phyloP scores from a whole-genome alignment of 2,329 filamentous ascomycete species.

The Xylaria sp. region DNA sequence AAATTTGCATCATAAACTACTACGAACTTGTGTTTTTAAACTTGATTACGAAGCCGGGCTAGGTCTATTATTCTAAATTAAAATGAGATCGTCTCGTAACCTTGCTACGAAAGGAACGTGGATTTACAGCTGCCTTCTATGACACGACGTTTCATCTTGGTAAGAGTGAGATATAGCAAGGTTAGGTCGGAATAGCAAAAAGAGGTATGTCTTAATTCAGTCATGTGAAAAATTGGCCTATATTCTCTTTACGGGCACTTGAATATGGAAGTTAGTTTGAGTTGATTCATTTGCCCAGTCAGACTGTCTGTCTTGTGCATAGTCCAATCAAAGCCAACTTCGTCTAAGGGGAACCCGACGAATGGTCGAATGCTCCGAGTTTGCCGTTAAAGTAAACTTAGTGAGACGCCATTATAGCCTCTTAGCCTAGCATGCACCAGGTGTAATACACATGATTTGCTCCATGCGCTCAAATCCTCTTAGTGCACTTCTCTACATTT shows the following conservation, averaged over 20 bases:
- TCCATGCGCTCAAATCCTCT: conserved; percentile 26
- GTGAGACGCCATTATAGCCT: conserved; percentile 17
- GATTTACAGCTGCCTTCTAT: no score
- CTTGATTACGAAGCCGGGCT: no score
- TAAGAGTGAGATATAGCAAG: no score
- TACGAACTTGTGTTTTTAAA: no score
- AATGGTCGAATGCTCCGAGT: neutral
- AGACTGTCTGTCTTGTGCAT: neutral
- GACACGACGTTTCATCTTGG: no score
- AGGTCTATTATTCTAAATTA: no score
- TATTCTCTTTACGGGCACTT: neutral
- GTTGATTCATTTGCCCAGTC: neutral
- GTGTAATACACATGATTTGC: conserved; percentile 21
- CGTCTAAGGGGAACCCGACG: neutral
- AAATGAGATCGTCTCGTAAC: no score
- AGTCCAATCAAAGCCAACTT: neutral
- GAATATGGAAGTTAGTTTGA: neutral
- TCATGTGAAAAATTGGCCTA: no score
- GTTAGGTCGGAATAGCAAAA: no score
- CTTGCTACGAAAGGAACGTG: no score
- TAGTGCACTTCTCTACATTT: conserved; percentile 9
- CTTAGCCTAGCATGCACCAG: conserved; percentile 29
- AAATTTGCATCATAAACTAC: no score
- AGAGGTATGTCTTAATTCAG: no score
- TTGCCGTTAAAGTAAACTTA: neutral